phyloP scores from a whole-genome alignment of 192 early-diverging fungal species.

The Backusella westeae region DNA sequence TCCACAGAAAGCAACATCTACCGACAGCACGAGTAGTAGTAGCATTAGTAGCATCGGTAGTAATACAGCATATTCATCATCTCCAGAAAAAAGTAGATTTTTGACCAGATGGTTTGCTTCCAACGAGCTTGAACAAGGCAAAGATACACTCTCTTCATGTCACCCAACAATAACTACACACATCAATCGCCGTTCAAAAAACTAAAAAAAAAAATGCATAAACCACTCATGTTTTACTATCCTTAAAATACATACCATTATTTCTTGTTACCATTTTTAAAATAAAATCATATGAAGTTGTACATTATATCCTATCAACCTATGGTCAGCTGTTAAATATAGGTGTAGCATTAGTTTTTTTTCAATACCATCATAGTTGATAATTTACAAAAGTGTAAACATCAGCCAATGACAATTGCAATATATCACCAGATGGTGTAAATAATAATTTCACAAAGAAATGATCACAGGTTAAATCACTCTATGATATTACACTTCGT shows the following conservation, averaged over 20 bases:
- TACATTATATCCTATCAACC: background rate
- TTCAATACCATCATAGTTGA: background rate
- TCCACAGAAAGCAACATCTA: background rate
- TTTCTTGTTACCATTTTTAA: background rate
- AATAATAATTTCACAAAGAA: background rate
- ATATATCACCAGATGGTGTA: background rate
- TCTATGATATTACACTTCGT: background rate
- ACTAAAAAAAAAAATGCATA: conserved; percentile 6
- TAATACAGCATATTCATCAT: background rate
- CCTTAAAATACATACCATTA: background rate
- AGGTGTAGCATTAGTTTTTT: background rate
- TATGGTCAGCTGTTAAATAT: background rate
- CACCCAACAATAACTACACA: conserved; percentile 9
- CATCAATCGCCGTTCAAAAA: background rate
- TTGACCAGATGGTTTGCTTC: background rate
- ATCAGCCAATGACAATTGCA: background rate
- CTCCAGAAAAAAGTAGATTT: background rate
- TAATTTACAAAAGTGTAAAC: background rate
- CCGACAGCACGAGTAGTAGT: background rate
- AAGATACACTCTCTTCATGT: background rate
- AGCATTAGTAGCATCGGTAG: background rate
- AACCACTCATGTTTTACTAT: background rate
- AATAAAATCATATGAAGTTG: conserved; percentile 1
- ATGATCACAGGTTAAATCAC: background rate
- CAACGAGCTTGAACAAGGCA: background rate